A percentile compares a stretch with the other conserved stretches of the same genome.
Conservation (phyloP, 768 basidiomycete genomes). For the Boletus vinaceobasis region DNA sequence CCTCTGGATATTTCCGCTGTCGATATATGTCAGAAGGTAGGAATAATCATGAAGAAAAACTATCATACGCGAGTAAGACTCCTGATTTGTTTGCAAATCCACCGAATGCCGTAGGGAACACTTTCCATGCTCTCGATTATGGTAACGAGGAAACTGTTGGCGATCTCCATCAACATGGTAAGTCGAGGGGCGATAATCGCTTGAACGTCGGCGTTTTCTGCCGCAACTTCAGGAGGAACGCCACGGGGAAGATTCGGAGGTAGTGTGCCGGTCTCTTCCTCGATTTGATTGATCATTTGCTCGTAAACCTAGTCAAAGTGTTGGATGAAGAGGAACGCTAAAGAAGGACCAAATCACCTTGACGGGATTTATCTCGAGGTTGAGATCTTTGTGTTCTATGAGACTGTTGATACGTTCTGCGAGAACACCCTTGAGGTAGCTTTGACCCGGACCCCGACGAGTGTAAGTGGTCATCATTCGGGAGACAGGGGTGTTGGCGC, state of each 20-base stretch:
- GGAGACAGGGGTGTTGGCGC: slow-evolving; percentile 98
- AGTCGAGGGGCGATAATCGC: slow-evolving; percentile 96
- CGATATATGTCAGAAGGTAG: slow-evolving; percentile 7
- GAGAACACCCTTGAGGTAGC: slow-evolving; percentile 95
- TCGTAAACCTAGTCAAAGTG: slow-evolving; percentile 79
- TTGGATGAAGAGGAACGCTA: background rate
- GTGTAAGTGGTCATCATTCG: slow-evolving; percentile 99
- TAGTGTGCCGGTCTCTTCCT: slow-evolving; percentile 91
- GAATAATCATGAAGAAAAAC: background rate
- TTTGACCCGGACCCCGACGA: slow-evolving; percentile 96
- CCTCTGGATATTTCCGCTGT: slow-evolving; percentile 98
- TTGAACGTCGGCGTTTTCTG: slow-evolving; percentile 93
- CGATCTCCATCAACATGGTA: slow-evolving; percentile 99
- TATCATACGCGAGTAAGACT: slow-evolving; percentile 84
- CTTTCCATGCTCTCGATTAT: slow-evolving; percentile 99
- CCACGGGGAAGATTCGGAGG: slow-evolving; percentile 90
- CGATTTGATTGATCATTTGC: slow-evolving; percentile 99
- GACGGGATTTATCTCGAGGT: slow-evolving; percentile 97
- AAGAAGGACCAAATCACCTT: slow-evolving; percentile 54
- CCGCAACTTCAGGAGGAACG: slow-evolving; percentile 91
- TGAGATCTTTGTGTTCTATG: slow-evolving; percentile 99
- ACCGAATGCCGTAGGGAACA: slow-evolving; percentile 97
- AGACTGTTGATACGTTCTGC: slow-evolving; percentile 98
- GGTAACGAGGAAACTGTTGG: slow-evolving; percentile 93
- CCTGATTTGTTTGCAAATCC: slow-evolving; percentile 99